Percentiles rank a stretch among this genome's conserved stretches.
These are phyloP conservation scores for Nothophoma quercina DNA, from an alignment of 2,329 filamentous ascomycete genomes.

Conservation along the genomic window DNA sequence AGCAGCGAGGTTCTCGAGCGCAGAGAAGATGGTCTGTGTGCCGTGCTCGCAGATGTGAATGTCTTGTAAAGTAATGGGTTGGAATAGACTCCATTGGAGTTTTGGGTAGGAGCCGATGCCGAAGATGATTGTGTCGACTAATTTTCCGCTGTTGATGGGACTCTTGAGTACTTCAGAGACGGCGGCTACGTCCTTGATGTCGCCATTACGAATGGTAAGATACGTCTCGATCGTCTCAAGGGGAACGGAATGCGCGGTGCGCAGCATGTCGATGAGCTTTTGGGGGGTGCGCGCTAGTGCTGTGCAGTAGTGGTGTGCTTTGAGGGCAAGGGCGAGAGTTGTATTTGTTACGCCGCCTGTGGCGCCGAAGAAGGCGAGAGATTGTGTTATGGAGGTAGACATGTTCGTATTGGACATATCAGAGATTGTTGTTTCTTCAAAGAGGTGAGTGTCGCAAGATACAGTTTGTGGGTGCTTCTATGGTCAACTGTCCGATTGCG, in stretches of 20 bases:
- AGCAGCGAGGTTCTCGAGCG: slow-evolving; percentile 31
- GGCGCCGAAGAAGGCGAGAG: slow-evolving; percentile 61
- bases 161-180: slow-evolving; percentile 52
- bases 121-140: slow-evolving; percentile 56
- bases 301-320: slow-evolving; percentile 54
- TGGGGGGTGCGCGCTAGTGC: slow-evolving; percentile 60
- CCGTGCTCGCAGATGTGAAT: slow-evolving; percentile 46
- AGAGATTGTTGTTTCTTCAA: no score
- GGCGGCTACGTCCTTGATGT: slow-evolving; percentile 52
- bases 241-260: slow-evolving; percentile 49
- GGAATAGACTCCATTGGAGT: slow-evolving; percentile 29
- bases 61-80: slow-evolving; percentile 45
- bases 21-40: slow-evolving; percentile 39
- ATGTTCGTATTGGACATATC: no score
- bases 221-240: slow-evolving; percentile 44
- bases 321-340: slow-evolving; percentile 55
- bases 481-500: no score
- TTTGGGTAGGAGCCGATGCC: slow-evolving; percentile 55
- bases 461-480: no score
- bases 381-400: slow-evolving; percentile 26
- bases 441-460: no score
- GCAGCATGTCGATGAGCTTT: slow-evolving; percentile 58
- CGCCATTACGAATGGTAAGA: slow-evolving; percentile 59
- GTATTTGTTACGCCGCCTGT: slow-evolving; percentile 58
- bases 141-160: slow-evolving; percentile 19